Evolutionary conservation across 2,329 filamentous ascomycete species (phyloP), one percentile per base, ranked within the genome.

Genomic region (Exophiala dermatitidis): DNA sequence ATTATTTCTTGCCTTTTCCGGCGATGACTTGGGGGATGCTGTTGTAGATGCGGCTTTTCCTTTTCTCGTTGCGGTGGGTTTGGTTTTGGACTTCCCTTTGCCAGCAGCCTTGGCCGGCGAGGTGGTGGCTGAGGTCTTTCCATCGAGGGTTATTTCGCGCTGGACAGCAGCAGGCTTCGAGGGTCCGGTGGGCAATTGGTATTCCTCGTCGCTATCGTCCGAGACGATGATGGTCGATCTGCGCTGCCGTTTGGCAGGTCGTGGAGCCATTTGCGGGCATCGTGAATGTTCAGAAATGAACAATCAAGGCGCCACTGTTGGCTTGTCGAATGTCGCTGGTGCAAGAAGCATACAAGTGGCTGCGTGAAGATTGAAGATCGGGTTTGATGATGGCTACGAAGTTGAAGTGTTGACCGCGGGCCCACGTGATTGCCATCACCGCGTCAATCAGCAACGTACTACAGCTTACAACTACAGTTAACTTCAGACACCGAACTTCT

Each of bases 1-100:
- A 26, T 34, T 51, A 59, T 65, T 66, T 46, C 58, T 64, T 41
- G 60, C 58, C 46, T 69, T 71, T 47, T 66, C 64, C 2, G 70
- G 68, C 3, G 67, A 69, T 2, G 65, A 63, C 30, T 62, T 63
- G 26, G 67, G 60, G 19, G 46, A 64, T 6, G 56, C 46, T 38
- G 57, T 53, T 12, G 54, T 37, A 19, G 55, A 37, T 32, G 53
- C 9, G 30, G 47, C 49, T 46, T 12, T 47, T n/a, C 44, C 12
- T 3, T 33, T 38, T 38, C 57, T 53, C 12, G 54, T 34, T 28
- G 55, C 42, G 34, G 55, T 10, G 30, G 47, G 48, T 46, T 10
- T 47, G 12, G 46, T 12, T 3, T 33, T 38, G 7, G 40, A n/a
- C 37, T 53, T 59, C 32, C 37, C 42, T 37, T 57, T 52, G 26